Conservation (phyloP, 495 filamentous ascomycete species). For the Lasiosphaeris hirsuta region DNA sequence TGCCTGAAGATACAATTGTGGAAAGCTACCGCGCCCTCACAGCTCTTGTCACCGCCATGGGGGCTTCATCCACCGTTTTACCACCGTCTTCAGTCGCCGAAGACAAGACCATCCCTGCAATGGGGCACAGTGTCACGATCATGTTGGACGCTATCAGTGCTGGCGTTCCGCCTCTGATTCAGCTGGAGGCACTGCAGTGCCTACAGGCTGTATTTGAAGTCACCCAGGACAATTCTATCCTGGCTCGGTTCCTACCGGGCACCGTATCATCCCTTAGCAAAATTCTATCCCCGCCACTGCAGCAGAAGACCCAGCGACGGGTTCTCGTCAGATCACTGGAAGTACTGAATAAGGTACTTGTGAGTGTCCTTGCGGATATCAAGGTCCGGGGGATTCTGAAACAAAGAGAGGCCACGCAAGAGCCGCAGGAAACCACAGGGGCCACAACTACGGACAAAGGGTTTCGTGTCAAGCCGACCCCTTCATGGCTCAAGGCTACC, state of each 20-base stretch:
- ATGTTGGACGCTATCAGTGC: conserved; percentile 68
- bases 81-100: conserved; percentile 19
- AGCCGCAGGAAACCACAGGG: conserved; percentile 7
- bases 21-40: conserved; percentile 46
- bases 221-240: conserved; percentile 64
- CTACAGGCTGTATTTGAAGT: conserved; percentile 59
- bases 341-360: conserved; percentile 57
- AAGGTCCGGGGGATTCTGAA: conserved; percentile 42
- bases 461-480: conserved; percentile 33
- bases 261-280: conserved; percentile 80
- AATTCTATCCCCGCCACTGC: conserved; percentile 64
- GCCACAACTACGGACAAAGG: conserved; percentile 4
- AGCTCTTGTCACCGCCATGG: conserved; percentile 39
- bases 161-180: conserved; percentile 57
- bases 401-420: conserved; percentile 15
- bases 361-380: conserved; percentile 63
- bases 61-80: conserved; percentile 39
- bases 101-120: conserved; percentile 64
- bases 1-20: conserved; percentile 66
- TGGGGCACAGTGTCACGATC: conserved; percentile 80
- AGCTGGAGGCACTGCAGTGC: conserved; percentile 61
- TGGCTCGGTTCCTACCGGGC: conserved; percentile 83
- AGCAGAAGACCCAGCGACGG: conserved; percentile 59
- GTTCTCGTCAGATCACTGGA: conserved; percentile 61
- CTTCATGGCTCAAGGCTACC: conserved; percentile 80